Conservation (phyloP, 31 red algal species). For the Odonthalia washingtoniensis region DNA sequence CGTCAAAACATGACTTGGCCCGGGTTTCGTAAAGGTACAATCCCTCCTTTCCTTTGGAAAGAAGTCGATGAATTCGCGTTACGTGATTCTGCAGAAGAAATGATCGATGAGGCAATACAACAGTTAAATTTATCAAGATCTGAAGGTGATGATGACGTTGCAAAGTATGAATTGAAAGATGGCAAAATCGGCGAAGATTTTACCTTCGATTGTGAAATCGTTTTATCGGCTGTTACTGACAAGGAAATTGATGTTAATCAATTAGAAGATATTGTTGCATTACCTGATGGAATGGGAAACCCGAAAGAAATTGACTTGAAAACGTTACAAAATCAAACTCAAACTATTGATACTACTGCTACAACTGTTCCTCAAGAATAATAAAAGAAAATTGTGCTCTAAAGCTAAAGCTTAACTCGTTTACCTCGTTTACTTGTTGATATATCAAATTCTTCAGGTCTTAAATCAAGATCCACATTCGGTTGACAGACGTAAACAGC, state of each 20-base stretch:
- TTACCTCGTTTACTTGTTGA: too few relatives aligned
- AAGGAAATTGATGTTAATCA: conserved; percentile 13
- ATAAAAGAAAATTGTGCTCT: too few relatives aligned
- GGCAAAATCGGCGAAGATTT: too few relatives aligned
- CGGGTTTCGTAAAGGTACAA: too few relatives aligned
- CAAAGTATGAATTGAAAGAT: too few relatives aligned
- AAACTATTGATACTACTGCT: not conserved
- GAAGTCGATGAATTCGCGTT: conserved; percentile 62
- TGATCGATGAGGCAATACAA: conserved; percentile 57
- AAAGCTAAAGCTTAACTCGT: too few relatives aligned
- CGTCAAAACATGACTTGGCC: conserved; percentile 58
- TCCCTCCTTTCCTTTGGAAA: conserved; percentile 77
- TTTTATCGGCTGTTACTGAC: conserved; percentile 27
- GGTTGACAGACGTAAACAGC: too few relatives aligned
- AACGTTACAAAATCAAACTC: too few relatives aligned
- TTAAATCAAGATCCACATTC: too few relatives aligned
- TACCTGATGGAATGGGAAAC: conserved; percentile 1
- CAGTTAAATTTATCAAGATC: conserved; percentile 34
- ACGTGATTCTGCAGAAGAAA: conserved; percentile 44
- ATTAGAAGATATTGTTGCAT: conserved; percentile 32
- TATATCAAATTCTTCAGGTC: too few relatives aligned
- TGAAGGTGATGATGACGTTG: too few relatives aligned
- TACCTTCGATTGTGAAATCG: too few relatives aligned
- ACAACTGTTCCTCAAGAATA: not conserved
- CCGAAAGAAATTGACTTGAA: conserved; percentile 19